These are phyloP conservation scores for Ploettnerulaceae sp. DNA, from an alignment of 2,329 filamentous ascomycete species.

Conservation along the genomic window DNA sequence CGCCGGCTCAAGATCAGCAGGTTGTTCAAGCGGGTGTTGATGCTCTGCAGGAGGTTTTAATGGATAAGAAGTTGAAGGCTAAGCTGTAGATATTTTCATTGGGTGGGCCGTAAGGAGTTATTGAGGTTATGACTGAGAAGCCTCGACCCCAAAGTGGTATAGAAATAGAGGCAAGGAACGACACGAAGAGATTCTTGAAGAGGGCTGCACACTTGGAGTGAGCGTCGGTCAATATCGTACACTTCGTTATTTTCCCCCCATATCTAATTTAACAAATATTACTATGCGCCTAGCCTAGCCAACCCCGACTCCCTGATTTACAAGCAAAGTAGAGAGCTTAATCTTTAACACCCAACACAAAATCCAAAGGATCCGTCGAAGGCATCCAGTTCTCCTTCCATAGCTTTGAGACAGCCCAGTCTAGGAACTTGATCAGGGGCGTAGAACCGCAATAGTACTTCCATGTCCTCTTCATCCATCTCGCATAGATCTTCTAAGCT, in stretches of 20 bases:
- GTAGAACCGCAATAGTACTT: conserved; percentile 74
- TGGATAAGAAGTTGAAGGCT: conserved; percentile 35
- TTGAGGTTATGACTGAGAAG: no score
- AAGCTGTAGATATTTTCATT: conserved; percentile 35
- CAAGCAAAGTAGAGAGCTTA: not conserved
- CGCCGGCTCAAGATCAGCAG: conserved; percentile 49
- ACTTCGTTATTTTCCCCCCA: not conserved
- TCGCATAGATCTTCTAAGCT: conserved; percentile 77
- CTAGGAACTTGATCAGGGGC: conserved; percentile 49
- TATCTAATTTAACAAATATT: conserved; percentile 1
- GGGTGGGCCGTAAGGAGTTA: not conserved
- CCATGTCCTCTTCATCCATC: conserved; percentile 81
- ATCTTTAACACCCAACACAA: conserved; percentile 30
- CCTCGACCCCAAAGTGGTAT: not conserved
- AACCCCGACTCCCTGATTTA: conserved; percentile 2
- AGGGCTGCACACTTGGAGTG: no score
- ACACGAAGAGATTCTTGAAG: not conserved
- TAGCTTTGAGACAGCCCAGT: conserved; percentile 49
- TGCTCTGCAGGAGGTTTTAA: conserved; percentile 36
- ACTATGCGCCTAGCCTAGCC: not conserved
- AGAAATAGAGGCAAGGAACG: not conserved
- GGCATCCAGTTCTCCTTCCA: conserved; percentile 37
- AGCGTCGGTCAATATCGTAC: no score
- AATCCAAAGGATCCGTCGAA: conserved; percentile 35
- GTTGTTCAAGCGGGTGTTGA: conserved; percentile 48